Conservation (phyloP, 2,329 filamentous ascomycete species). For the Mariannaea sp. region DNA sequence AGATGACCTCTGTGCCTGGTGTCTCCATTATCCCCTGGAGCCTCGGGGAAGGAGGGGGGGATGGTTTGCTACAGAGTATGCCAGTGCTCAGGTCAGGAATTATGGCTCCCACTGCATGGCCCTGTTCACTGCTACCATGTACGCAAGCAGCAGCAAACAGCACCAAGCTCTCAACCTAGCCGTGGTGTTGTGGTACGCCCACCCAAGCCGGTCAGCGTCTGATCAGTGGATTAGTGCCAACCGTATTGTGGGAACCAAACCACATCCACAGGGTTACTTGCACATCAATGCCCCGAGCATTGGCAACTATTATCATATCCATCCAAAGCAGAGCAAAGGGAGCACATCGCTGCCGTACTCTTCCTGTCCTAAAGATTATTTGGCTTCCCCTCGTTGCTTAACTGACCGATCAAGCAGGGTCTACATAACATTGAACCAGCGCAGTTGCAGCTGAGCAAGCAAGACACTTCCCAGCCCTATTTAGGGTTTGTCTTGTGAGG, state of each 20-base stretch:
- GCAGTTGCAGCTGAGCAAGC: not conserved
- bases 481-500: constrained; percentile 16
- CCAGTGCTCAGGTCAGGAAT: constrained; percentile 8
- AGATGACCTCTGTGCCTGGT: constrained; percentile 48
- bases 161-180: constrained; percentile 1
- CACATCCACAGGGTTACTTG: no score
- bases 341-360: no score
- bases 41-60: no score
- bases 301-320: not conserved
- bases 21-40: constrained; percentile 31
- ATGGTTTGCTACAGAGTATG: no score
- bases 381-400: constrained; percentile 3
- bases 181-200: constrained; percentile 16
- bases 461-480: constrained; percentile 6
- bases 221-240: not conserved
- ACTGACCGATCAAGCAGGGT: constrained; percentile 9
- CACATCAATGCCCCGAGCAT: no score
- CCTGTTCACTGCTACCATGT: constrained; percentile 10
- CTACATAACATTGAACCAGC: not conserved
- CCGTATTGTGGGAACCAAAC: constrained; percentile 12
- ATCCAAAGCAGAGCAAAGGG: constrained; percentile 2
- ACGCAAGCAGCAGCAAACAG: constrained; percentile 15
- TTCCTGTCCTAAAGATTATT: no score
- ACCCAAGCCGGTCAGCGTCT: constrained; percentile 19
- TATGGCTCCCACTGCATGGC: not conserved